Evolutionary conservation across 1,284 basidiomycete species (phyloP).

Genomic region (Puccinia hordei): DNA sequence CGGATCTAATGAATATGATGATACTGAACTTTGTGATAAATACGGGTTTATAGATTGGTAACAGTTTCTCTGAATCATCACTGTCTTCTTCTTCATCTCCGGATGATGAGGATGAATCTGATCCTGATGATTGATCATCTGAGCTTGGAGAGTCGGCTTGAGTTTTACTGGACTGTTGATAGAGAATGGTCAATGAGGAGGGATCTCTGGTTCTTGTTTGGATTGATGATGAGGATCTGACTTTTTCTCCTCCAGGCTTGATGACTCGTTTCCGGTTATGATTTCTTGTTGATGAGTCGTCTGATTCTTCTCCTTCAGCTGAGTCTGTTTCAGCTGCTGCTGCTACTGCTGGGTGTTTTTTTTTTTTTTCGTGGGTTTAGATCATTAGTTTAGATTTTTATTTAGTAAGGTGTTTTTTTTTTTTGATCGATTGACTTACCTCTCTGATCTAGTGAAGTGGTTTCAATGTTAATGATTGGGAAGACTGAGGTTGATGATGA

Average conservation of each 20-base stretch:
- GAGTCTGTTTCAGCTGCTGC: slow-evolving; percentile 8
- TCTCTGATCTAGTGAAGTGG: not conserved
- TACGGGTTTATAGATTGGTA: slow-evolving; percentile 74
- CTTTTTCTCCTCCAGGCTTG: not conserved
- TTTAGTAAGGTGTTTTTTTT: not conserved
- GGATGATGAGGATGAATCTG: slow-evolving; percentile 16
- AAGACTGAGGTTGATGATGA: no score
- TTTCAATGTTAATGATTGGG: slow-evolving; percentile 10
- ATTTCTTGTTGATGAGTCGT: not conserved
- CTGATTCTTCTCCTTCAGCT: slow-evolving; percentile 7
- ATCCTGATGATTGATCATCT: slow-evolving; percentile 3
- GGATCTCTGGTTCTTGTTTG: no score
- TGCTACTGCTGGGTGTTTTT: no score
- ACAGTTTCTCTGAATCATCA: slow-evolving; percentile 11
- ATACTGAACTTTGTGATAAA: slow-evolving; percentile 82
- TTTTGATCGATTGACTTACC: no score
- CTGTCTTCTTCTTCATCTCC: slow-evolving; percentile 18
- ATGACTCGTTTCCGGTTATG: not conserved
- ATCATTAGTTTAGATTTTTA: not conserved
- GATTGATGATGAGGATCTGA: not conserved
- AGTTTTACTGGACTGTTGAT: not conserved
- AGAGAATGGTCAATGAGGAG: not conserved
- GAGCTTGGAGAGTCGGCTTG: no score
- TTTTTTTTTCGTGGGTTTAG: no score
- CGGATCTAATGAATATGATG: not conserved